phyloP scores from a whole-genome alignment of 192 early-diverging fungal species.

The Podila horticola region DNA sequence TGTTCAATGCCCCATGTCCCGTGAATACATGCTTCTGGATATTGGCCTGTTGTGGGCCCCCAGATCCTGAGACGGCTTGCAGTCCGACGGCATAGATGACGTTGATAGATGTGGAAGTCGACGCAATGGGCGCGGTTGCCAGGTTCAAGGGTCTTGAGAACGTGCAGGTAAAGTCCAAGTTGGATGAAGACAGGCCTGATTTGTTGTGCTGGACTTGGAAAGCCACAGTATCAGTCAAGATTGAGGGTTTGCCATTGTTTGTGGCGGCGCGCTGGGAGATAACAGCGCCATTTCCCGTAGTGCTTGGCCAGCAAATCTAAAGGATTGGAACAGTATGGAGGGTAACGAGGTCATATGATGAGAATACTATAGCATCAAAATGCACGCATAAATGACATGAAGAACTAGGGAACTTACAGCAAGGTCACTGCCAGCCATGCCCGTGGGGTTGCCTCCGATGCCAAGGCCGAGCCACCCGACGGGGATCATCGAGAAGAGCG shows the following conservation, averaged over 20 bases:
- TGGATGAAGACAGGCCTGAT: conserved; percentile 12
- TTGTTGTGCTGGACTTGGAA: conserved; percentile 16
- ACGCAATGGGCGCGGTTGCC: conserved; percentile 9
- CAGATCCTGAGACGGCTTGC: background rate
- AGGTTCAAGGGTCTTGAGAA: conserved; percentile 27
- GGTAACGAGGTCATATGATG: background rate
- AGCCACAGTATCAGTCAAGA: background rate
- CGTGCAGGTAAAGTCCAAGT: conserved; percentile 25
- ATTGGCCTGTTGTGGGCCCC: conserved; percentile 15
- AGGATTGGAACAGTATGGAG: too few relatives aligned
- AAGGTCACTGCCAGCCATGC: conserved; percentile 38
- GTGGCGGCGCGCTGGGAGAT: conserved; percentile 28
- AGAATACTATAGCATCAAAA: background rate
- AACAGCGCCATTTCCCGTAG: conserved; percentile 16
- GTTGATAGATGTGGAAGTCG: conserved; percentile 6
- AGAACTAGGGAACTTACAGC: conserved; percentile 19
- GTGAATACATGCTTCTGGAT: conserved; percentile 17
- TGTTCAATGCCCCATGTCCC: conserved; percentile 11
- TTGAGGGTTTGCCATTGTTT: conserved; percentile 10
- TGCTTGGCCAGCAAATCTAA: conserved; percentile 38
- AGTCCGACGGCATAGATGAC: conserved; percentile 35
- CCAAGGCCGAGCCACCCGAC: conserved; percentile 37
- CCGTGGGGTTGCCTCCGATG: conserved; percentile 9
- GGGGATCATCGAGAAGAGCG: conserved; percentile 16
- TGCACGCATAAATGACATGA: background rate